Percentiles rank a stretch among this genome's conserved stretches.
These are phyloP conservation scores for Termitomyces sp. DNA, from an alignment of 768 basidiomycete genomes.

Conservation along the genomic window DNA sequence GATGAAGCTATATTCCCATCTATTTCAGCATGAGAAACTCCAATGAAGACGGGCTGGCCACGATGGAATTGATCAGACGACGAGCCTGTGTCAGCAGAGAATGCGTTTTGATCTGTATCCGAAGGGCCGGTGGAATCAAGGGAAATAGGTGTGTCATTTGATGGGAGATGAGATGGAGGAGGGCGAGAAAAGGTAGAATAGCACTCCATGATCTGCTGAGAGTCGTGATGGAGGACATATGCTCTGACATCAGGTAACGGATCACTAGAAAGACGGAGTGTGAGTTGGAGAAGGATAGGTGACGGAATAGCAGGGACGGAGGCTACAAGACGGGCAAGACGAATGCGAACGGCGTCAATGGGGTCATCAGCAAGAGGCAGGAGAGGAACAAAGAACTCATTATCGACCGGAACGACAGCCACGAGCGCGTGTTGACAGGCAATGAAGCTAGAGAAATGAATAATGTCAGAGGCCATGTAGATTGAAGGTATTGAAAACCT, in stretches of 20 bases:
- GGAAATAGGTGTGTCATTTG: background rate
- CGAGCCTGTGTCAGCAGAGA: background rate
- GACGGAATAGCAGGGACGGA: conserved; percentile 17
- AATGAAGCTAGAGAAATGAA: conserved; percentile 48
- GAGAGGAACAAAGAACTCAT: conserved; percentile 51
- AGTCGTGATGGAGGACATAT: conserved; percentile 38
- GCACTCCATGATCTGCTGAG: conserved; percentile 1
- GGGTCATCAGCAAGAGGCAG: conserved; percentile 52
- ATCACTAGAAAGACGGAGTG: conserved; percentile 47
- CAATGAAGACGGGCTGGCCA: background rate
- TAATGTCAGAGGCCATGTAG: conserved; percentile 9
- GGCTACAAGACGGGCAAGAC: conserved; percentile 69
- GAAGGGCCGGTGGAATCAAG: background rate
- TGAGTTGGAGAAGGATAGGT: conserved; percentile 30
- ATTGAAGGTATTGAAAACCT: conserved; percentile 23
- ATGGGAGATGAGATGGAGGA: conserved; percentile 13
- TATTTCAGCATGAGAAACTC: conserved; percentile 5
- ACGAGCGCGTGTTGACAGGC: conserved; percentile 66
- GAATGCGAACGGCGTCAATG: conserved; percentile 83
- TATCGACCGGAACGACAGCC: conserved; percentile 32
- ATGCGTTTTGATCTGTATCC: background rate
- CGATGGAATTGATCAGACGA: conserved; percentile 4
- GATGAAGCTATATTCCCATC: conserved; percentile 10
- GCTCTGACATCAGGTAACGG: conserved; percentile 55
- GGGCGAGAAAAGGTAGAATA: conserved; percentile 34